A percentile compares a stretch with the other conserved stretches of the same genome.
Evolutionary conservation across 805 yeast genomes (phyloP).

Genomic region (Lipomyces sp.): DNA sequence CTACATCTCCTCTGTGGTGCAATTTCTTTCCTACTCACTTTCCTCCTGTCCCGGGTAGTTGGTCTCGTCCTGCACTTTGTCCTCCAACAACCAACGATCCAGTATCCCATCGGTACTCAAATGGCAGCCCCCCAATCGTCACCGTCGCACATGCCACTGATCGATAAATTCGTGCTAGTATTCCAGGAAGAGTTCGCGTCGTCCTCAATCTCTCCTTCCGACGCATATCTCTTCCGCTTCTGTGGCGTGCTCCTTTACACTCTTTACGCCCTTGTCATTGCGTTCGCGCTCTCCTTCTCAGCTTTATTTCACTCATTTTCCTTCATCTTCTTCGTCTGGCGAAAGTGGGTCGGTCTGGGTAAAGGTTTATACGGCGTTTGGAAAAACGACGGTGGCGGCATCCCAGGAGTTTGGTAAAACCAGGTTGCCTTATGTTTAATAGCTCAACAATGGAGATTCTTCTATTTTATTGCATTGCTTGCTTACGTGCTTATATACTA

Average conservation of each 20-base stretch:
- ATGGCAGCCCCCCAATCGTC: neutral
- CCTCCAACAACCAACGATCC: slow-evolving; percentile 12
- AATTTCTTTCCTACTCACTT: slow-evolving; percentile 24
- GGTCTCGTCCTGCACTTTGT: slow-evolving; percentile 24
- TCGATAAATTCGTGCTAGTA: slow-evolving; percentile 31
- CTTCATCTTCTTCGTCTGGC: slow-evolving; percentile 30
- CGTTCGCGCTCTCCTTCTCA: slow-evolving; percentile 33
- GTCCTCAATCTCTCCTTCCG: slow-evolving; percentile 12
- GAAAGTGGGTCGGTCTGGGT: slow-evolving; percentile 32
- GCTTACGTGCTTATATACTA: neutral
- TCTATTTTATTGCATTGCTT: neutral
- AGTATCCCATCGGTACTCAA: neutral
- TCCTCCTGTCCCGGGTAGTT: slow-evolving; percentile 23
- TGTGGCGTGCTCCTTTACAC: slow-evolving; percentile 32
- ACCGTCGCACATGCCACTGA: slow-evolving; percentile 14
- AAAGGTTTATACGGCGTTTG: slow-evolving; percentile 31
- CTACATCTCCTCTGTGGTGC: slow-evolving; percentile 26
- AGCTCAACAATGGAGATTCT: neutral
- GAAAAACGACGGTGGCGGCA: slow-evolving; percentile 20
- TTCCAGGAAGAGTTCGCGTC: slow-evolving; percentile 30
- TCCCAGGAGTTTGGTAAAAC: slow-evolving; percentile 28
- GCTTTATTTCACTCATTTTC: slow-evolving; percentile 30
- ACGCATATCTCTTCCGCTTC: slow-evolving; percentile 24
- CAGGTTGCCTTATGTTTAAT: neutral
- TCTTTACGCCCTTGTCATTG: slow-evolving; percentile 30